Evolutionary conservation across 2,329 filamentous ascomycete species (phyloP).

Genomic region (Alternaria sp.): DNA sequence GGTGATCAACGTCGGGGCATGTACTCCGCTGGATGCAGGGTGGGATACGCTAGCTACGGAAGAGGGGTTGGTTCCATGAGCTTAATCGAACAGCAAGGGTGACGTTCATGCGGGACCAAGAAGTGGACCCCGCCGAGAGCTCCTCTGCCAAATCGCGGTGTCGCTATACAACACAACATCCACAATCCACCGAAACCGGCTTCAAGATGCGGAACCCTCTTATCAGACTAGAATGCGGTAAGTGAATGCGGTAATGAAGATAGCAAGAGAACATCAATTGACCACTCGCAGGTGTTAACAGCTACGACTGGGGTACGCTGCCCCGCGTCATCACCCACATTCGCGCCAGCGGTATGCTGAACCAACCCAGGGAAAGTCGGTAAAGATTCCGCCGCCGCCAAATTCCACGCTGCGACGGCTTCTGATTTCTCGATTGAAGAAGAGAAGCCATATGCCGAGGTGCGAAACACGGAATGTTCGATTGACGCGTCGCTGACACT

Average conservation of each 20-base stretch:
- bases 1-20: slow-evolving; percentile 7
- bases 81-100: slow-evolving; percentile 33
- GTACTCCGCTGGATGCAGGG: slow-evolving; percentile 24
- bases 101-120: slow-evolving; percentile 26
- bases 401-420: slow-evolving; percentile 86
- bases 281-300: slow-evolving; percentile 81
- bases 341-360: slow-evolving; percentile 35
- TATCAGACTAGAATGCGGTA: slow-evolving; percentile 81
- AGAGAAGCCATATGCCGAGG: slow-evolving; percentile 94
- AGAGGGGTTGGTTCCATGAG: slow-evolving; percentile 30
- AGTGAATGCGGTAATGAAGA: slow-evolving; percentile 18
- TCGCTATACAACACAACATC: slow-evolving; percentile 19
- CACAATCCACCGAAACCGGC: neutral
- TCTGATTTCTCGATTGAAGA: slow-evolving; percentile 79
- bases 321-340: slow-evolving; percentile 32
- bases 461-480: slow-evolving; percentile 44
- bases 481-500: slow-evolving; percentile 28
- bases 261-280: slow-evolving; percentile 16
- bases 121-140: slow-evolving; percentile 18
- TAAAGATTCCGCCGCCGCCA: slow-evolving; percentile 83
- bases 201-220: slow-evolving; percentile 69
- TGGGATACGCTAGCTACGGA: slow-evolving; percentile 28
- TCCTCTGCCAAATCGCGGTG: slow-evolving; percentile 15
- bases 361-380: slow-evolving; percentile 77
- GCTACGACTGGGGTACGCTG: slow-evolving; percentile 88